These are phyloP conservation scores for Kuraishia piskuri DNA, from an alignment of 805 yeast species.

Conservation along the genomic window DNA sequence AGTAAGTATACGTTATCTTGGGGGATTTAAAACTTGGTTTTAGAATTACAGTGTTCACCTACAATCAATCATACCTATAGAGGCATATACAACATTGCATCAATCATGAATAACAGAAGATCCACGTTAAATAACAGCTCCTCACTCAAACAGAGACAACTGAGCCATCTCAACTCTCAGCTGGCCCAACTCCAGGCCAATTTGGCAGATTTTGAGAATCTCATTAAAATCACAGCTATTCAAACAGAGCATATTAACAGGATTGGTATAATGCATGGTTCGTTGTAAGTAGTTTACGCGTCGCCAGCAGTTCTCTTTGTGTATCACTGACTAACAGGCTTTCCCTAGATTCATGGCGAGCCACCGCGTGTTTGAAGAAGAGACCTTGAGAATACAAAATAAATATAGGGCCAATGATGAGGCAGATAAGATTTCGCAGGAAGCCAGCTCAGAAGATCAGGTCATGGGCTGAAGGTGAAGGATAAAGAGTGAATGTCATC, in stretches of 20 bases:
- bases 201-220: conserved; percentile 27
- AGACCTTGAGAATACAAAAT: conserved; percentile 1
- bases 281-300: conserved; percentile 16
- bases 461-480: neutral
- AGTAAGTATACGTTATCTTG: too few relatives aligned
- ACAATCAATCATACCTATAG: too few relatives aligned
- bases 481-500: too few relatives aligned
- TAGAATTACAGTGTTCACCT: too few relatives aligned
- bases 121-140: neutral
- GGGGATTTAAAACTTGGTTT: too few relatives aligned
- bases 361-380: conserved; percentile 6
- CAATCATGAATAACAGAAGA: neutral
- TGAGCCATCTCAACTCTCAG: conserved; percentile 24
- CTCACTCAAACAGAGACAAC: conserved; percentile 18
- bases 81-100: neutral
- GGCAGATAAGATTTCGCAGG: neutral
- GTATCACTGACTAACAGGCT: neutral
- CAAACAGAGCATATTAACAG: conserved; percentile 30
- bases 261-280: conserved; percentile 33
- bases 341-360: conserved; percentile 9
- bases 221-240: conserved; percentile 26
- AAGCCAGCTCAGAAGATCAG: neutral
- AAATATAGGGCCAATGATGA: neutral
- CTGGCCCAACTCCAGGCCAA: conserved; percentile 30
- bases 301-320: neutral